Percentiles rank a stretch among this genome's conserved stretches.
These are phyloP conservation scores for Heliosperma pusillum DNA, from an alignment of 148 eudicot genomes.

Conservation along the genomic window DNA sequence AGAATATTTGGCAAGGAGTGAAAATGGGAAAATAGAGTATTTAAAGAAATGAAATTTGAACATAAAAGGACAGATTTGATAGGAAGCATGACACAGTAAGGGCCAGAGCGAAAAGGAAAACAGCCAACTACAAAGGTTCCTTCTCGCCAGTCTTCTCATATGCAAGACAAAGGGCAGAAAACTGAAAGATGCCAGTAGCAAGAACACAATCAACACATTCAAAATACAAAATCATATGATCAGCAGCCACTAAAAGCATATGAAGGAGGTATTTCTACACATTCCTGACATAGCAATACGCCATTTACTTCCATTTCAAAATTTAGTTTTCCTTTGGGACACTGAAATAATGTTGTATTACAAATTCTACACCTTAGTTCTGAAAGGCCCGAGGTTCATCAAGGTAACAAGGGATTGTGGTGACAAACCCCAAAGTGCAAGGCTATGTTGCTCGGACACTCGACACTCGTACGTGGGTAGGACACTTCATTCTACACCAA, in stretches of 20 bases:
- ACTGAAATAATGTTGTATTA: too few species aligned
- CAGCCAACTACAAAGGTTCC: background rate
- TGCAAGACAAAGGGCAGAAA: background rate
- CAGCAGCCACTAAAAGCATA: constrained; percentile 1
- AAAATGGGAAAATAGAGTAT: background rate
- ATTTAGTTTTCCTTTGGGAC: too few species aligned
- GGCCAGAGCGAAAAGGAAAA: background rate
- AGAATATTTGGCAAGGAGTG: background rate
- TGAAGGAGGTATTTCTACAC: background rate
- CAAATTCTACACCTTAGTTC: too few species aligned
- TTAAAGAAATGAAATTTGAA: background rate
- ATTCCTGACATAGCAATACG: background rate
- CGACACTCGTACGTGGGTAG: too few species aligned
- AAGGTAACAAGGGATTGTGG: too few species aligned
- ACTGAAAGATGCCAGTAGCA: background rate
- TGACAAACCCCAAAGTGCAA: too few species aligned
- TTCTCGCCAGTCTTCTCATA: background rate
- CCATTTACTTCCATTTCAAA: too few species aligned
- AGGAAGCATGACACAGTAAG: background rate
- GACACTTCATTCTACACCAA: too few species aligned
- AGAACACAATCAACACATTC: background rate
- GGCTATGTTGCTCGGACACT: too few species aligned
- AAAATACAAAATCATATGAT: background rate
- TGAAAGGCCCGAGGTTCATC: too few species aligned
- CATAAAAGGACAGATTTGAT: background rate